These are phyloP conservation scores for Ceratocystis diversiconidia DNA, from an alignment of 2,329 filamentous ascomycete species.

Conservation along the genomic window DNA sequence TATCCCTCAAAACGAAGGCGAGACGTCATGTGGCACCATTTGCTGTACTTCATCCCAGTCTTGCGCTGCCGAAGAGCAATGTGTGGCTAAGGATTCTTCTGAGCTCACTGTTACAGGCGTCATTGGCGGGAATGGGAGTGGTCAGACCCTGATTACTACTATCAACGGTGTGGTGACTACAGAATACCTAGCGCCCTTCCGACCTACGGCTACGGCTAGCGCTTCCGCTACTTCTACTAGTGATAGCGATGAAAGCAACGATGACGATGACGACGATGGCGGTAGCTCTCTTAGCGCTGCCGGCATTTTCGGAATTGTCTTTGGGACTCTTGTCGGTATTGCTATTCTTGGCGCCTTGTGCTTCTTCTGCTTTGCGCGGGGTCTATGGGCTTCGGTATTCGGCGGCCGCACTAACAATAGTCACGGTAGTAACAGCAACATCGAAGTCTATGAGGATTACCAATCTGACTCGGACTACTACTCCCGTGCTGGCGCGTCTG, in stretches of 20 bases:
- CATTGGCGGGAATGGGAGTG: constrained; percentile 22
- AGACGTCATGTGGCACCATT: constrained; percentile 50
- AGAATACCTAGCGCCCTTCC: constrained; percentile 37
- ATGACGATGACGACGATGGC: constrained; percentile 25
- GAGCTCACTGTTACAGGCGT: constrained; percentile 23
- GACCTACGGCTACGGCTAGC: constrained; percentile 43
- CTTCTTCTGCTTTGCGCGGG: constrained; percentile 56
- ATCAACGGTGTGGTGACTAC: constrained; percentile 38
- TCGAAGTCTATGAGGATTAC: constrained; percentile 24
- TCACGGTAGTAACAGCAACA: constrained; percentile 31
- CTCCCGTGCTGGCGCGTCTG: constrained; percentile 21
- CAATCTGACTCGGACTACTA: constrained; percentile 34
- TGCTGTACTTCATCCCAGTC: constrained; percentile 60
- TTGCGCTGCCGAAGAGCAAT: constrained; percentile 46
- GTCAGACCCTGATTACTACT: constrained; percentile 31
- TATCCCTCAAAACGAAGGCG: constrained; percentile 35
- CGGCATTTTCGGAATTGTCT: constrained; percentile 69
- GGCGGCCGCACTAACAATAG: constrained; percentile 30
- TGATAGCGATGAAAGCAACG: constrained; percentile 31
- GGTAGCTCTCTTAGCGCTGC: constrained; percentile 46
- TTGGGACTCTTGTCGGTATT: constrained; percentile 55
- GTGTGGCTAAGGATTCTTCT: constrained; percentile 37
- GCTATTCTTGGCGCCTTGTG: constrained; percentile 54
- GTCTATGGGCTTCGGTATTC: constrained; percentile 49
- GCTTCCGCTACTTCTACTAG: constrained; percentile 33